These are phyloP conservation scores for Myrica gale DNA, from an alignment of 306 rosid species.

Conservation along the genomic window DNA sequence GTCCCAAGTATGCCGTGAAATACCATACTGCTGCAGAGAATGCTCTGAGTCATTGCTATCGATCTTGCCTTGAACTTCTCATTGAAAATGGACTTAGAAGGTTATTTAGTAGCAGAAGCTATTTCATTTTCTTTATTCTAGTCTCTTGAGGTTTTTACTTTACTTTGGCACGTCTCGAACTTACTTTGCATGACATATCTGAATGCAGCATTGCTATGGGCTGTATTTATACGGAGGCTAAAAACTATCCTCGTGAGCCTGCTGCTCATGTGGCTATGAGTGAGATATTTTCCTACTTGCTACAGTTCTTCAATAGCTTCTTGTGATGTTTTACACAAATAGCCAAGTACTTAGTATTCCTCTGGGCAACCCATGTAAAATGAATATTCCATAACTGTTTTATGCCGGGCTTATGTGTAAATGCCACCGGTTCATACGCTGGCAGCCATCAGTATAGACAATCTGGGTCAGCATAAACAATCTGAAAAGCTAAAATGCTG, in stretches of 20 bases:
- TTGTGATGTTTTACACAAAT: conserved; percentile 21
- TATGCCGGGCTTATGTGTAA: conserved; percentile 15
- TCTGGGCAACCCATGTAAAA: conserved; percentile 21
- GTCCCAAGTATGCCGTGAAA: conserved; percentile 95
- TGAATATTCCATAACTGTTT: conserved; percentile 10
- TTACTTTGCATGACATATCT: conserved; percentile 29
- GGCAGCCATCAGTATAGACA: conserved; percentile 6
- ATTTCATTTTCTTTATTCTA: conserved; percentile 17
- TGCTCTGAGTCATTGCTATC: conserved; percentile 97
- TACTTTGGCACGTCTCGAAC: conserved; percentile 11
- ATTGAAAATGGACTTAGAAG: conserved; percentile 81
- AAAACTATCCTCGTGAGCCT: conserved; percentile 98
- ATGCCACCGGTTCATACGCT: conserved; percentile 20
- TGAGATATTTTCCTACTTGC: conserved; percentile 47
- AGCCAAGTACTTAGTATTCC: conserved; percentile 22
- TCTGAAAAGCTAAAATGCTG: conserved; percentile 16
- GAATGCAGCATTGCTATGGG: conserved; percentile 89
- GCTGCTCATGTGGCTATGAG: conserved; percentile 99
- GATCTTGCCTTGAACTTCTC: conserved; percentile 95
- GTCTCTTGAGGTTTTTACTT: conserved; percentile 23
- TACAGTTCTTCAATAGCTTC: conserved; percentile 23
- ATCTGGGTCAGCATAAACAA: conserved; percentile 6
- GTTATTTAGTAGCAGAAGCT: conserved; percentile 41
- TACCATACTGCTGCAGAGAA: conserved; percentile 99
- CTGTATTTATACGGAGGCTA: conserved; percentile 86